Evolutionary conservation across 1,284 basidiomycete species (phyloP).

Genomic region (Cutaneotrichosporon sp.): DNA sequence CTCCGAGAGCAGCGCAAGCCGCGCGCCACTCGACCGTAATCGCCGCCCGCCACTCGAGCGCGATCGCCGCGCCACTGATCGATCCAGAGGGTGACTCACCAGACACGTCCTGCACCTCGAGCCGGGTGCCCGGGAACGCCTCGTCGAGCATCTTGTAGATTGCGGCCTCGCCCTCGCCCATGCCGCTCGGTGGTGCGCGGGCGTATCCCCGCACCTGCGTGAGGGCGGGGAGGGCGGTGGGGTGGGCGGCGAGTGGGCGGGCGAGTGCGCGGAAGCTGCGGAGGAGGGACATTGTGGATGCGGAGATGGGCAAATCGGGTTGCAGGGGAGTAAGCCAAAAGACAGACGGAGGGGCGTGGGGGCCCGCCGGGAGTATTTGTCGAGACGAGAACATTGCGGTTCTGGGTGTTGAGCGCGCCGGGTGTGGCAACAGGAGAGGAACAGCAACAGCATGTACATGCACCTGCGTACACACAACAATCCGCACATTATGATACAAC

Average conservation of each 20-base stretch:
- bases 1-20: no score
- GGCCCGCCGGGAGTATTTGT: no score
- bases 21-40: no score
- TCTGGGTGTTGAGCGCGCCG: no score
- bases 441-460: no score
- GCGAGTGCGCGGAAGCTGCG: constrained; percentile 4
- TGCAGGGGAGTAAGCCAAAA: neutral
- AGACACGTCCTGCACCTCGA: constrained; percentile 86
- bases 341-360: no score
- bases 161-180: constrained; percentile 64
- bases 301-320: neutral
- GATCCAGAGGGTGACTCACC: constrained; percentile 60
- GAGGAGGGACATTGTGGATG: constrained; percentile 9
- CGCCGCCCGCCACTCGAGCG: no score
- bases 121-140: constrained; percentile 70
- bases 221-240: neutral
- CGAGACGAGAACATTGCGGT: no score
- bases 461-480: no score
- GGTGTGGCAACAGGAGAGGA: no score
- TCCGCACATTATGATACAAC: no score
- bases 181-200: constrained; percentile 12
- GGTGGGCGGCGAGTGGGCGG: constrained; percentile 7
- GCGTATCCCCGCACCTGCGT: constrained; percentile 17
- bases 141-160: constrained; percentile 73
- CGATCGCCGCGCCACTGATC: no score